Evolutionary conservation across 805 yeast species (phyloP), one percentile per base, ranked within the genome.

Genomic region (Lachancea fermentati): DNA sequence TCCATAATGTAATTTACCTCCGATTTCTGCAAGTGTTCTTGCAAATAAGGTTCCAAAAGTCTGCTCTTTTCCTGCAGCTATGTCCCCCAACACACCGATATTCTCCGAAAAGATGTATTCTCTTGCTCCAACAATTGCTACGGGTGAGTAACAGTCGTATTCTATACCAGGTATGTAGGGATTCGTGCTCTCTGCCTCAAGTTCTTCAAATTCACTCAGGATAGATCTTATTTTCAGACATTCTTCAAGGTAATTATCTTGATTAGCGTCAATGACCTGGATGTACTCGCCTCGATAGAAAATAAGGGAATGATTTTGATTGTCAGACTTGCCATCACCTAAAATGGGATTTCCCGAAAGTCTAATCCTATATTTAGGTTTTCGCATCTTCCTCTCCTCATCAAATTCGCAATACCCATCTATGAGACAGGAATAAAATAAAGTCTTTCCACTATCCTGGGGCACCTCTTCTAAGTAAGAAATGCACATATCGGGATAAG

Each of bases 41-140:
- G 97, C 95, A 69, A 91, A 89, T 54, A 91, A 68, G 0, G 97
- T 89, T 18, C 97, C 97, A 68, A 89, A 89, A 1, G 97, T 89
- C 64, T 91, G 96, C 58, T 89, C 97, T 62, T 89, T 89, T 6
- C 96, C 96, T 15, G 97, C 97, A 16, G 97, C 97, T 50, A 89
- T 85, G 64, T 89, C 97, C 35, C 97, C 97, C 31, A 89, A 68
- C 9, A 89, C 82, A 43, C 97, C 97, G 44, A 86, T 79, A 56
- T 85, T 85, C 63, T 89, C 97, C 2, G 95, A 84, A 66, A 91
- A 91, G 22, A 91, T 88, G 58, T 87, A 88, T 58, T 91, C 97
- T 53, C 97, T 76, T 1, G 97, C 96, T 32, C 97, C 97, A 32
- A 91, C 73, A 52, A 91, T 88, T 1, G 97, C 97, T 13, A 91